Evolutionary conservation across 2,329 filamentous ascomycete genomes (phyloP), one percentile per base, ranked within the genome.

Genomic region (Cordyceps militaris): DNA sequence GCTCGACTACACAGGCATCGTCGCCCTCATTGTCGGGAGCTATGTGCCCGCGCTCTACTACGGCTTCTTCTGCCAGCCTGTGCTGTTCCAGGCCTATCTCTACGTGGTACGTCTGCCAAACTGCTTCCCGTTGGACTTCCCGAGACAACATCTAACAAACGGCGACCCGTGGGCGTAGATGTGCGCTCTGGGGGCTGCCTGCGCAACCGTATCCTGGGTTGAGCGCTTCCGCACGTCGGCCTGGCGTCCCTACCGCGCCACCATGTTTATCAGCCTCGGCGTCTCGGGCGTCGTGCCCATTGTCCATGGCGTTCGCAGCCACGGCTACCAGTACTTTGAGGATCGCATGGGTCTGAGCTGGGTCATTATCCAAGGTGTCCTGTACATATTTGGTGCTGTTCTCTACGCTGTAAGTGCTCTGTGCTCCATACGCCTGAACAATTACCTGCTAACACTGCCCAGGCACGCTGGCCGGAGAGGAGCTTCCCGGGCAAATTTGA

Each of bases 1-100:
- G 71, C 76, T 97, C 58, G 94, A 99, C 70, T 97, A 99, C 70
- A 83, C 93, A 5, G 94, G 94, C 7, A 99, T 99, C 64, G 89
- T 97, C 30, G 83, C 86, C 50, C 76, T 99, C 63, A 97, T 97
- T 59, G 89, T 93, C 63, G 94, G 94, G 7, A 93, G 88, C 69
- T 96, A 93, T 68, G 83, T 97, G 47, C 92, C 94, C 2, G 88
- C 89, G 51, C 72, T 99, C 59, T 94, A 90, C 71, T 96, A 95
- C 71, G 91, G 87, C 3, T 91, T 96, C 70, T 89, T 83, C 66
- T 91, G 87, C 66, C 75, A 85, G 61, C 82, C 84, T 3, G 66
- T 70, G 8, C 70, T 93, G 65, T 84, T 91, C 74, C 77, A 75
- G 44, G 69, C 81, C 3, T 97, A 97, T 70, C 85, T 92, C 76